phyloP scores from a whole-genome alignment of 2,329 filamentous ascomycete species.

The Fusarium multiceps region DNA sequence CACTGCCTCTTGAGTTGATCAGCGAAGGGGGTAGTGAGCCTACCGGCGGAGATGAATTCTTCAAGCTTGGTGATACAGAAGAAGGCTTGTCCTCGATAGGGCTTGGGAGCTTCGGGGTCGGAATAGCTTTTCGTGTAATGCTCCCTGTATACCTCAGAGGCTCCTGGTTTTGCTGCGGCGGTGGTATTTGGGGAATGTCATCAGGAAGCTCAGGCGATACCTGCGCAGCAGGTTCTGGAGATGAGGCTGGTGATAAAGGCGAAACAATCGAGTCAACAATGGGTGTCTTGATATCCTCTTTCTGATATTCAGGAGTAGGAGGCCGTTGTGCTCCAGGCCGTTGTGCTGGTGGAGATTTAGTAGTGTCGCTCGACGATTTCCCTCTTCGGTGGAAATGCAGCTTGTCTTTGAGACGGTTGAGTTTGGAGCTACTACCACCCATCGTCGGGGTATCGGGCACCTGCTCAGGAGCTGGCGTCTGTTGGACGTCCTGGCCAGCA shows the following conservation, averaged over 20 bases:
- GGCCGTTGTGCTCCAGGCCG: slow-evolving; percentile 51
- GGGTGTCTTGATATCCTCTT: slow-evolving; percentile 55
- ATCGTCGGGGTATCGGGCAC: slow-evolving; percentile 44
- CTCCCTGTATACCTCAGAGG: slow-evolving; percentile 27
- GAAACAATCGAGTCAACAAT: slow-evolving; percentile 53
- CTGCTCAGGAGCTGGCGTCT: slow-evolving; percentile 26
- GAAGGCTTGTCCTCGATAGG: slow-evolving; percentile 41
- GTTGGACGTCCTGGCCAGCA: slow-evolving; percentile 23
- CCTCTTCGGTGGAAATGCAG: slow-evolving; percentile 44
- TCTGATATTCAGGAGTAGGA: slow-evolving; percentile 62
- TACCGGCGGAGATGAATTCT: slow-evolving; percentile 28
- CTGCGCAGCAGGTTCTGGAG: slow-evolving; percentile 52
- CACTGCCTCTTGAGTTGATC: slow-evolving; percentile 21
- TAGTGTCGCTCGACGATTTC: slow-evolving; percentile 40
- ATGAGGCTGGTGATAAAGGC: slow-evolving; percentile 59
- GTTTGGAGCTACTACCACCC: slow-evolving; percentile 50
- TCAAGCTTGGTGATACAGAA: slow-evolving; percentile 38
- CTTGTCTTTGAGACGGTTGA: slow-evolving; percentile 48
- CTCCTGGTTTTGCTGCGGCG: slow-evolving; percentile 21
- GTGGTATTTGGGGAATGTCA: slow-evolving; percentile 26
- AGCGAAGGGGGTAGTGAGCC: slow-evolving; percentile 40
- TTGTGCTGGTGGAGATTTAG: slow-evolving; percentile 35
- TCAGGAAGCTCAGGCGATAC: slow-evolving; percentile 54
- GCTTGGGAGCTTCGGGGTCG: slow-evolving; percentile 31
- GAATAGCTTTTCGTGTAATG: slow-evolving; percentile 46